A percentile compares a stretch with the other conserved stretches of the same genome.
phyloP scores from a whole-genome alignment of 345 rosid species.

The Stellera chamaejasme region DNA sequence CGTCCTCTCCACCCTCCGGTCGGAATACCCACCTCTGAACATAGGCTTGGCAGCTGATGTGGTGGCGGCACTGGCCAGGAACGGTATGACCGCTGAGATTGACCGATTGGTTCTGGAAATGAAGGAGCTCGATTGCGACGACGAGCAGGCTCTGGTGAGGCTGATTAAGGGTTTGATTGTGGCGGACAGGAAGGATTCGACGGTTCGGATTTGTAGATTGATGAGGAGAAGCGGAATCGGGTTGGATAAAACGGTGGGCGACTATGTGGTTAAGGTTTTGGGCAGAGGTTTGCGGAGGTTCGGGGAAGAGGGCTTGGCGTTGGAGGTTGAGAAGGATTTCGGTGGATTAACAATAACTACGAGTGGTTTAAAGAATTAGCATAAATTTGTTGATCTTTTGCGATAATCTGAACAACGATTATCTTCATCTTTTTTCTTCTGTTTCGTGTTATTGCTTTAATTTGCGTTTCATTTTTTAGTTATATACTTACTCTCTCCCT shows the following conservation, averaged over 20 bases:
- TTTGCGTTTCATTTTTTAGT: too few relatives aligned
- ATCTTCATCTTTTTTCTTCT: too few relatives aligned
- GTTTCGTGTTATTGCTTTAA: too few relatives aligned
- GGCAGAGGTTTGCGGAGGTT: slow-evolving; percentile 49
- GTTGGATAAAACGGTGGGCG: slow-evolving; percentile 47
- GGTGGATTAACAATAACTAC: slow-evolving; percentile 7
- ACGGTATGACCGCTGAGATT: slow-evolving; percentile 33
- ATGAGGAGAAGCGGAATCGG: slow-evolving; percentile 70
- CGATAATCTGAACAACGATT: too few relatives aligned
- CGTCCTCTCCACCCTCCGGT: slow-evolving; percentile 53
- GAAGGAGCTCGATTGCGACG: slow-evolving; percentile 34
- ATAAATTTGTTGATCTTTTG: neutral
- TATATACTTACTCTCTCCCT: too few relatives aligned
- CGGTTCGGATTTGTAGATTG: slow-evolving; percentile 55
- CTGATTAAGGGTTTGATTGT: slow-evolving; percentile 48
- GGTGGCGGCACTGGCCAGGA: slow-evolving; percentile 44
- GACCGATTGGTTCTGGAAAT: slow-evolving; percentile 49
- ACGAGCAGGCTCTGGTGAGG: slow-evolving; percentile 40
- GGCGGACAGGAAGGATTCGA: slow-evolving; percentile 58
- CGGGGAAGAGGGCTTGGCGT: slow-evolving; percentile 53
- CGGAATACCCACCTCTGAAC: slow-evolving; percentile 51
- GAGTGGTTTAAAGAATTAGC: slow-evolving; percentile 15
- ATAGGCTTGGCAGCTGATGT: slow-evolving; percentile 56
- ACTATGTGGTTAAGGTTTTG: slow-evolving; percentile 46
- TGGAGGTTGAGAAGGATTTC: slow-evolving; percentile 42